These are phyloP conservation scores for Fusarium liriodendri DNA, from an alignment of 2,329 filamentous ascomycete genomes.

Conservation along the genomic window DNA sequence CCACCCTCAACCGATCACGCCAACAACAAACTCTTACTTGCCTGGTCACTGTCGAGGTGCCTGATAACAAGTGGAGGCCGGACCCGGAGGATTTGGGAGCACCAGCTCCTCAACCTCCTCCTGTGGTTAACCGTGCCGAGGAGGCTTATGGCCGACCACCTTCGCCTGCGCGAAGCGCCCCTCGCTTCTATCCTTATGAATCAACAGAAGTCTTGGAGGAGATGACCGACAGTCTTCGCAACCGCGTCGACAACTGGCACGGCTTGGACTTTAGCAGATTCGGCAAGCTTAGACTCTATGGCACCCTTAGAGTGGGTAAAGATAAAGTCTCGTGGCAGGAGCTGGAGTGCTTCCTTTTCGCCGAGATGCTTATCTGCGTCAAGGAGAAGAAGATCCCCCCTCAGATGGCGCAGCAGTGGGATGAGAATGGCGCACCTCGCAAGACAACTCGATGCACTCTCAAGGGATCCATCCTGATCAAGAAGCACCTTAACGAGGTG, in stretches of 20 bases:
- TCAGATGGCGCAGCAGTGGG: conserved; percentile 70
- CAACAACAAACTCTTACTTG: conserved; percentile 97
- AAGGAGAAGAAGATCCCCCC: conserved; percentile 87
- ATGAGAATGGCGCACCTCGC: conserved; percentile 65
- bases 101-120: conserved; percentile 56
- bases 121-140: conserved; percentile 58
- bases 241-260: conserved; percentile 98
- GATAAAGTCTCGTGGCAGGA: conserved; percentile 98
- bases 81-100: conserved; percentile 82
- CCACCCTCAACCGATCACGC: conserved; percentile 89
- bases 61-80: conserved; percentile 90
- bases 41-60: conserved; percentile 91
- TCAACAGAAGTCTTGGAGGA: conserved; percentile 81
- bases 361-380: conserved; percentile 99
- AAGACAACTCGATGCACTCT: conserved; percentile 85
- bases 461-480: conserved; percentile 97
- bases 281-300: conserved; percentile 90
- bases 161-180: conserved; percentile 68
- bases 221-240: conserved; percentile 85
- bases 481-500: conserved; percentile 95
- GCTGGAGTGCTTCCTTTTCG: conserved; percentile 95
- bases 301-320: conserved; percentile 92
- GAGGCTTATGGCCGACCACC: conserved; percentile 67
- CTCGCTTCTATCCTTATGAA: conserved; percentile 78
- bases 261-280: conserved; percentile 94